These are phyloP conservation scores for Brassica carinata DNA, from an alignment of 345 rosid genomes.

Conservation along the genomic window DNA sequence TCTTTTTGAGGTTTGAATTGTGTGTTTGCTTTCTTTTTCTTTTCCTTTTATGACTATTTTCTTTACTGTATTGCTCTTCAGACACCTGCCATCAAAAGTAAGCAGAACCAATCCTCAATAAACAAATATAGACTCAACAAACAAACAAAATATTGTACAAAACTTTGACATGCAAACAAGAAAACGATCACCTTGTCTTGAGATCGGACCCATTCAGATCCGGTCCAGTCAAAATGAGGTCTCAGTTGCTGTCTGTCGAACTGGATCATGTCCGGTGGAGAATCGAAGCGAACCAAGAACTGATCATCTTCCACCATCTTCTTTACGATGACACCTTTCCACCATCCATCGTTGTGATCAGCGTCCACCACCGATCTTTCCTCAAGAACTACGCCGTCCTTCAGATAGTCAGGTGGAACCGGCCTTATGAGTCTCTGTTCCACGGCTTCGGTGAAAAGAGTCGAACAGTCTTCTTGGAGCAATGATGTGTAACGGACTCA, in stretches of 20 bases:
- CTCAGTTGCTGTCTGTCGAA: slow-evolving; percentile 52
- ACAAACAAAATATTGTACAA: slow-evolving; percentile 17
- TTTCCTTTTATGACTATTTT: slow-evolving; percentile 8
- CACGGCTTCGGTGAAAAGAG: slow-evolving; percentile 14
- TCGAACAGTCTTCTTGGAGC: neutral
- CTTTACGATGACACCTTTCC: slow-evolving; percentile 57
- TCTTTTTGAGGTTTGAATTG: neutral
- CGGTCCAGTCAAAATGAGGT: slow-evolving; percentile 53
- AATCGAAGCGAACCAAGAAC: slow-evolving; percentile 53
- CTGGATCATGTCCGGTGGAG: slow-evolving; percentile 51
- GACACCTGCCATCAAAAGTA: neutral
- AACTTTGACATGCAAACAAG: slow-evolving; percentile 21
- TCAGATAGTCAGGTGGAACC: slow-evolving; percentile 38
- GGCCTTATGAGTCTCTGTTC: slow-evolving; percentile 52
- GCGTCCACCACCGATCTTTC: slow-evolving; percentile 51
- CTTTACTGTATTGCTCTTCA: neutral
- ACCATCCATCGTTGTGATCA: slow-evolving; percentile 50
- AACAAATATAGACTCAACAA: neutral
- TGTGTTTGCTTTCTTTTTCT: neutral
- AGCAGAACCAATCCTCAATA: neutral
- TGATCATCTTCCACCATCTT: slow-evolving; percentile 24
- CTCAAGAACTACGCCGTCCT: slow-evolving; percentile 29
- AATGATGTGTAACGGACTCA: neutral
- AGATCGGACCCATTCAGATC: slow-evolving; percentile 52
- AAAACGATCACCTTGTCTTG: slow-evolving; percentile 38